phyloP scores from a whole-genome alignment of 208 protist genomes.

The Lotmaria passim region DNA sequence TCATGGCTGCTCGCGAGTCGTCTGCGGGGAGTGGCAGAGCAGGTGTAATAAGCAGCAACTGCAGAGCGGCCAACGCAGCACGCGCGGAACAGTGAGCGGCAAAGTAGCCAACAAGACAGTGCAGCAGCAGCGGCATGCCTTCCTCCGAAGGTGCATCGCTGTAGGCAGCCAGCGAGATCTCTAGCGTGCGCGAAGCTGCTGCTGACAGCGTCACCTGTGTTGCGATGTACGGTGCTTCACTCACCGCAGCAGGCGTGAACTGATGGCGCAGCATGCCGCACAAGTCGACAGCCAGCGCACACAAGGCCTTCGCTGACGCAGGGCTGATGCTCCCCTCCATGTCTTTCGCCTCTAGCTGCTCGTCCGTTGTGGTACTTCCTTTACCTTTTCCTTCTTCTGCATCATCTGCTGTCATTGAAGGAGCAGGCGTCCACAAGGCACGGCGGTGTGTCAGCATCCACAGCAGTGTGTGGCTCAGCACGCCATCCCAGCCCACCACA shows the following conservation, averaged over 20 bases:
- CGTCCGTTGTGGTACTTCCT: too few relatives aligned
- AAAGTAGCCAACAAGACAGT: constrained; percentile 35
- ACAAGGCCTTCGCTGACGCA: constrained; percentile 21
- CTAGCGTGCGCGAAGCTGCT: constrained; percentile 37
- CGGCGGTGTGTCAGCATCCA: constrained; percentile 49
- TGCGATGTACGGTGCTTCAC: not conserved
- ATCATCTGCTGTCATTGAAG: too few relatives aligned
- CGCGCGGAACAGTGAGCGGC: constrained; percentile 44
- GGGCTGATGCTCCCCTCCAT: not conserved
- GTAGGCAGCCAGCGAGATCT: constrained; percentile 32
- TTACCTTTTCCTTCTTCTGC: too few relatives aligned
- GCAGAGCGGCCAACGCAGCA: constrained; percentile 31
- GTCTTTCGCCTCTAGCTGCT: not conserved
- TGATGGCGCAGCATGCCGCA: constrained; percentile 26
- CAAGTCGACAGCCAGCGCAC: constrained; percentile 38
- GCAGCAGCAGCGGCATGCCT: constrained; percentile 26
- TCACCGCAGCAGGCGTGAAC: not conserved
- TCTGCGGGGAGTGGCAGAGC: not conserved
- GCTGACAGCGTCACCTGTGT: not conserved
- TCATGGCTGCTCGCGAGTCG: not conserved
- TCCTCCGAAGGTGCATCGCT: constrained; percentile 41
- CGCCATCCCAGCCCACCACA: constrained; percentile 49
- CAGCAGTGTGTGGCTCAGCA: constrained; percentile 51
- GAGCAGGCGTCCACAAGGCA: constrained; percentile 26
- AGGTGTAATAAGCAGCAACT: constrained; percentile 37